Percentiles rank a stretch among this genome's conserved stretches.
Evolutionary conservation across 2,329 filamentous ascomycete genomes (phyloP).

Genomic region (Phyllosticta ampelicida): DNA sequence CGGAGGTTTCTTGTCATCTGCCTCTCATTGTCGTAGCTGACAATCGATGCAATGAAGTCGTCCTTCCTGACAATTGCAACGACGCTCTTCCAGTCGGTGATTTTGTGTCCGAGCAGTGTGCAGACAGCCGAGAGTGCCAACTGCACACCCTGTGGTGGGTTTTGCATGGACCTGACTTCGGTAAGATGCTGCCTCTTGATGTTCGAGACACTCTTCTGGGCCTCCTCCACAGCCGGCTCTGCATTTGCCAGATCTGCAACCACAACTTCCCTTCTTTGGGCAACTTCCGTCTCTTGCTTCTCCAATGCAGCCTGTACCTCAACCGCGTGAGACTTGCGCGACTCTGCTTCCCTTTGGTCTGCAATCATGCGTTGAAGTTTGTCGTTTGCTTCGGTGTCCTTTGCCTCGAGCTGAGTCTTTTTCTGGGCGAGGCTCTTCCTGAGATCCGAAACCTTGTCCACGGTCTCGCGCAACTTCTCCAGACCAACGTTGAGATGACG

Average conservation of each 20-base stretch:
- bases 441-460: slow-evolving; percentile 91
- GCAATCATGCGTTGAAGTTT: slow-evolving; percentile 96
- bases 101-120: slow-evolving; percentile 82
- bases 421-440: slow-evolving; percentile 86
- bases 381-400: slow-evolving; percentile 91
- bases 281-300: slow-evolving; percentile 81
- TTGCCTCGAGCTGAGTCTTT: slow-evolving; percentile 83
- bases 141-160: slow-evolving; percentile 80
- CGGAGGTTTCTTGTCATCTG: slow-evolving; percentile 82
- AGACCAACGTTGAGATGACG: slow-evolving; percentile 96
- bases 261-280: slow-evolving; percentile 71
- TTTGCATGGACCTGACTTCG: slow-evolving; percentile 94
- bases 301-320: slow-evolving; percentile 82
- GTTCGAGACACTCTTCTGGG: slow-evolving; percentile 92
- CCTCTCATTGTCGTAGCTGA: slow-evolving; percentile 90
- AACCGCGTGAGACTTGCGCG: slow-evolving; percentile 75
- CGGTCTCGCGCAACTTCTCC: slow-evolving; percentile 92
- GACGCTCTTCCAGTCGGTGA: slow-evolving; percentile 77
- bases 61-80: slow-evolving; percentile 80
- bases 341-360: slow-evolving; percentile 88
- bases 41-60: slow-evolving; percentile 96
- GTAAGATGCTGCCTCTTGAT: slow-evolving; percentile 97
- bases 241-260: slow-evolving; percentile 78
- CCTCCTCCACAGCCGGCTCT: slow-evolving; percentile 85
- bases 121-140: slow-evolving; percentile 94